Evolutionary conservation across 1,139 yeast species (phyloP).

Genomic region (Yamadazyma spencermartinsiae): DNA sequence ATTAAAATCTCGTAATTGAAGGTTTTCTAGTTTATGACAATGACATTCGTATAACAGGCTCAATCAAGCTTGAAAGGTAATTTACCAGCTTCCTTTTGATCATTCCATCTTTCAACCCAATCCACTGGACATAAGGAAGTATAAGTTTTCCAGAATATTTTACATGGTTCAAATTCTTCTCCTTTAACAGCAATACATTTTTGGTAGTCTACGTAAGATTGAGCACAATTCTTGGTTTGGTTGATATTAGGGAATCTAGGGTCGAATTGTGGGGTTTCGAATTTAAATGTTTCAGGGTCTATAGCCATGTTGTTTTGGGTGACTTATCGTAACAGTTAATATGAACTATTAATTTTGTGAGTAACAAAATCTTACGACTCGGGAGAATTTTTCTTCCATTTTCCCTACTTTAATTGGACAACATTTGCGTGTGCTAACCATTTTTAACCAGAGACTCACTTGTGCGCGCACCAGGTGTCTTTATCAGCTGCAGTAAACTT

Average conservation of each 20-base stretch:
- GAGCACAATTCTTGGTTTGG: slow-evolving; percentile 98
- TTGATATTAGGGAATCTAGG: slow-evolving; percentile 95
- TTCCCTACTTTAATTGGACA: slow-evolving; percentile 1
- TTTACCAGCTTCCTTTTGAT: slow-evolving; percentile 72
- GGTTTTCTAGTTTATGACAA: background rate
- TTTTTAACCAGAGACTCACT: too few species aligned
- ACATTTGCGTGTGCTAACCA: background rate
- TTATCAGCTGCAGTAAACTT: too few species aligned
- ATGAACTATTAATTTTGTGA: background rate
- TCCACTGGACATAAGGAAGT: slow-evolving; percentile 88
- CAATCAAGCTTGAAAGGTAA: slow-evolving; percentile 44
- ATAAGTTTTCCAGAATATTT: slow-evolving; percentile 90
- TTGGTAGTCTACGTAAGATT: slow-evolving; percentile 95
- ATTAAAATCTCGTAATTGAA: slow-evolving; percentile 1
- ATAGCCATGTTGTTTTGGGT: slow-evolving; percentile 34
- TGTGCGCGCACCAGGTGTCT: too few species aligned
- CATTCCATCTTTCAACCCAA: slow-evolving; percentile 97
- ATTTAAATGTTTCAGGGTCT: slow-evolving; percentile 50
- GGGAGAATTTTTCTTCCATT: slow-evolving; percentile 2
- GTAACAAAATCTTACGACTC: slow-evolving; percentile 2
- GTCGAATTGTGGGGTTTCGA: slow-evolving; percentile 85
- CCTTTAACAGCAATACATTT: slow-evolving; percentile 96
- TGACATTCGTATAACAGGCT: slow-evolving; percentile 2
- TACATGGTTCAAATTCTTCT: slow-evolving; percentile 97
- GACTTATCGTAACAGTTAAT: background rate